Evolutionary conservation across 2,329 filamentous ascomycete genomes (phyloP), one percentile per base, ranked within the genome.

Genomic region (Paradendryphiella salina): DNA sequence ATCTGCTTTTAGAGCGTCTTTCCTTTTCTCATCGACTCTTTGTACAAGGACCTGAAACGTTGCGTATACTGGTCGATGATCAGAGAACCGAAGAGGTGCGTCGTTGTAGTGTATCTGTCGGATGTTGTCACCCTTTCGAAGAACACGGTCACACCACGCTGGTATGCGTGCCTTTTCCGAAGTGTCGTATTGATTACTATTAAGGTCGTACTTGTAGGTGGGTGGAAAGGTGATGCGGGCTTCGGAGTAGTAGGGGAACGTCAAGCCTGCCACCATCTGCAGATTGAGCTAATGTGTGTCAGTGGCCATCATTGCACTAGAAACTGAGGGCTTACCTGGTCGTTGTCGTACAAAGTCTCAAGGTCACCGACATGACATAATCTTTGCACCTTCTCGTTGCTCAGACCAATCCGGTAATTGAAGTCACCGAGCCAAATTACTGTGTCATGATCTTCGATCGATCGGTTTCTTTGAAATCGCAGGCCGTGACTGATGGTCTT

Each of bases 401-500:
- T 82, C 50, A 97, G 80, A 1, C 92, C 93, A 63, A 99, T 96
- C 14, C 94, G 87, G 73, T 99, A 99, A 70, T 99, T 99, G 78
- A 99, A 99, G 72, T 99, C 94, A 4, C 94, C 94, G 34, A 96
- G 82, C 93, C 94, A 99, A 45, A 75, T 87, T 29, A 97, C 87
- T 17, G 89, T 86, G 59, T 88, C 90, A 69, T 99, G 94, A 69
- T 97, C 88, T 63, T 94, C 90, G 56, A 99, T 97, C 4, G 88
- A 84, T 50, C 91, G 81, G 65, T 96, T 96, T 46, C 90, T 84
- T 72, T 96, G 93, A 69, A 99, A 99, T 32, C 89, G 84, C 28
- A 99, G 75, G 3, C 94, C 94, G 54, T 89, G 83, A 60, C 89
- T 87, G 54, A 96, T 96, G 3, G 89, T 96, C 41, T 85, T 82